Percentiles rank a stretch among this genome's conserved stretches.
These are phyloP conservation scores for Raphidocelis subcapitata DNA, from an alignment of 139 green algal genomes.

Conservation along the genomic window DNA sequence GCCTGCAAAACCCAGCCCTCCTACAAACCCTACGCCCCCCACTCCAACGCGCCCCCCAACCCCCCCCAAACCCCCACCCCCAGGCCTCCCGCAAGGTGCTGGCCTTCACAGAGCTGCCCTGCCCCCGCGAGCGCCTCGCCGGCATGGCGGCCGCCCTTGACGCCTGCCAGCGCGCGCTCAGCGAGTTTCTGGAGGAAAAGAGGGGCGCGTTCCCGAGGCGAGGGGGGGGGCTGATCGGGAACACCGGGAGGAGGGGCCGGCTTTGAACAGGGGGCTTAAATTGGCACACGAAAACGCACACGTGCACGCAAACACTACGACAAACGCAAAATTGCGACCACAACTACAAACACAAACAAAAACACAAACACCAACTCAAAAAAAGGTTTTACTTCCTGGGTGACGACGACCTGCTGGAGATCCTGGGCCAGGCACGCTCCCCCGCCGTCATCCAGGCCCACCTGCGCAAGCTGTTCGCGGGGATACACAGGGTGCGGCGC, in stretches of 20 bases:
- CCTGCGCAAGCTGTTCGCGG: slow-evolving; percentile 88
- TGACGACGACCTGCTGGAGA: slow-evolving; percentile 86
- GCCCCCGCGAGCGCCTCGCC: slow-evolving; percentile 54
- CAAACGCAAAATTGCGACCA: too few relatives aligned
- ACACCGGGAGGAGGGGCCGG: too few relatives aligned
- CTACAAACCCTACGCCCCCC: neutral
- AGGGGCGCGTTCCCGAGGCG: slow-evolving; percentile 55
- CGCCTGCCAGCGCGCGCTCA: slow-evolving; percentile 76
- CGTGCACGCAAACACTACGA: too few relatives aligned
- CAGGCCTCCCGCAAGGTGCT: slow-evolving; percentile 36
- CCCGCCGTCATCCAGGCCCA: slow-evolving; percentile 77
- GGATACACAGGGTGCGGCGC: slow-evolving; percentile 69
- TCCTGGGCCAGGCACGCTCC: slow-evolving; percentile 77
- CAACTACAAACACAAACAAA: too few relatives aligned
- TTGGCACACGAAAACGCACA: too few relatives aligned
- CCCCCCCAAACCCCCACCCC: too few relatives aligned
- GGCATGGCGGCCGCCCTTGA: slow-evolving; percentile 76
- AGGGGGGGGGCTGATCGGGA: too few relatives aligned
- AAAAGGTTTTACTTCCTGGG: slow-evolving; percentile 86
- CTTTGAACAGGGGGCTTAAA: too few relatives aligned
- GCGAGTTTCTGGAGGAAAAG: slow-evolving; percentile 83
- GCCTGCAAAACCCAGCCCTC: too few relatives aligned
- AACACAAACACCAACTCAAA: too few relatives aligned
- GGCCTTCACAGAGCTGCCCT: slow-evolving; percentile 53
- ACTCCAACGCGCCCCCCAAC: too few relatives aligned